Evolutionary conservation across 208 protist genomes (phyloP), one percentile per base, ranked within the genome.

Genomic region (Crithidia mellificae): DNA sequence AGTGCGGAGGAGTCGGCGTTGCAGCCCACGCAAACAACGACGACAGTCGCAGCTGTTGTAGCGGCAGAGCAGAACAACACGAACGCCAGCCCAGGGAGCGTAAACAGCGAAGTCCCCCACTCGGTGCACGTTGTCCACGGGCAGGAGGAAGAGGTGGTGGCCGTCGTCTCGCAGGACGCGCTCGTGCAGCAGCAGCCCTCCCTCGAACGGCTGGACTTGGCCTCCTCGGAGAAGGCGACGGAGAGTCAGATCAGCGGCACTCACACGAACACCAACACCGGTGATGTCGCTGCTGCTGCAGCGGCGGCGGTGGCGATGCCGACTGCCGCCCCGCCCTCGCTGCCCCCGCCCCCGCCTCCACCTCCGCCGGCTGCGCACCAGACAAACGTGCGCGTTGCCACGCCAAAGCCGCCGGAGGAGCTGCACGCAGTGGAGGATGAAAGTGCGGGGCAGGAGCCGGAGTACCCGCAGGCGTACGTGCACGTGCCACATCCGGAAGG

Each of bases 81-180:
- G 30, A 41, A 64, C n/a, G 58, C 58, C 29, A 64, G 58, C 15
- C 29, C 44, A 30, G 25, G 7, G 20, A 64, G 58, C 58, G 58
- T 30, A 17, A n/a, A 53, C 41, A 64, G 58, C 44, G 58, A 38
- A 8, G 58, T 53, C n/a, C 44, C 58, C 19, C 58, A 64, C 58
- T 64, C 58, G 0, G 44, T 64, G 27, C 58, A 64, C 44, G 58
- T 53, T 2, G 44, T 30, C 17, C 58, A 43, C 3, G 58, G 58
- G 1, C 2, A 24, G 30, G 58, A 64, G 25, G n/a, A n/a, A n/a
- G n/a, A n/a, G n/a, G n/a, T n/a, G n/a, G n/a, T n/a, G n/a, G n/a
- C n/a, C n/a, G 19, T 25, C 3, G 17, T 22, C 17, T 44, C 49
- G 36, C 6, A 6, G 15, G 49, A 46, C 15, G 20, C 14, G 36